phyloP scores from a whole-genome alignment of 805 yeast species.

The Candida andamanensis region DNA sequence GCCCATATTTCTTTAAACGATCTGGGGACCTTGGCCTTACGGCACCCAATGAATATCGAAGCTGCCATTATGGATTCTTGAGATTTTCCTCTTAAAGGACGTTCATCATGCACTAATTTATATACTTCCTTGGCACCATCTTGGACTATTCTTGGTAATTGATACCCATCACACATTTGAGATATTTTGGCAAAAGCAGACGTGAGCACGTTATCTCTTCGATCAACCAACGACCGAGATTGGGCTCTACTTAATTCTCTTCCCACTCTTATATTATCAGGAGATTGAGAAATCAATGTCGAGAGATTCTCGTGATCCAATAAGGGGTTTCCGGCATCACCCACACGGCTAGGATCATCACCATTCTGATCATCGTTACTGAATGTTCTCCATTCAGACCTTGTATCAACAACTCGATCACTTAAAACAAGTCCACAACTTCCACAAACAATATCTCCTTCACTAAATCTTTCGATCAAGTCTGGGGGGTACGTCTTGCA shows the following conservation, averaged over 20 bases:
- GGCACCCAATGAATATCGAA: constrained; percentile 88
- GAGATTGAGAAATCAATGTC: constrained; percentile 84
- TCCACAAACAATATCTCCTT: constrained; percentile 98
- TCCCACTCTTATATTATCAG: constrained; percentile 81
- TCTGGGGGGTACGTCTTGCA: constrained; percentile 96
- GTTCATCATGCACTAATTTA: constrained; percentile 84
- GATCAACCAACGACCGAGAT: constrained; percentile 77
- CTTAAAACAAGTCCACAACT: constrained; percentile 92
- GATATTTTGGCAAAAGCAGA: constrained; percentile 88
- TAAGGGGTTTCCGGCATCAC: constrained; percentile 92
- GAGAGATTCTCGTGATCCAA: constrained; percentile 88
- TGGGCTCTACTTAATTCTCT: constrained; percentile 89
- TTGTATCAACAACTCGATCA: constrained; percentile 86
- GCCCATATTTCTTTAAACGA: constrained; percentile 96
- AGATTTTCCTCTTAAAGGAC: constrained; percentile 80
- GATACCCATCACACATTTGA: constrained; percentile 96
- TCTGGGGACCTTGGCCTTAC: constrained; percentile 90
- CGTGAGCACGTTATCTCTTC: constrained; percentile 80
- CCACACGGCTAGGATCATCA: constrained; percentile 98
- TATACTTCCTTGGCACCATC: constrained; percentile 97
- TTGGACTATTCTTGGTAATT: constrained; percentile 89
- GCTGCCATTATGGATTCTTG: constrained; percentile 96
- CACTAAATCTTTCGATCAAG: constrained; percentile 88
- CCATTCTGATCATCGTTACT: constrained; percentile 97
- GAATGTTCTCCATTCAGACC: constrained; percentile 98